Evolutionary conservation across 225 moss, liverwort and hornwort genomes (phyloP).

Genomic region (Neckera pumila): DNA sequence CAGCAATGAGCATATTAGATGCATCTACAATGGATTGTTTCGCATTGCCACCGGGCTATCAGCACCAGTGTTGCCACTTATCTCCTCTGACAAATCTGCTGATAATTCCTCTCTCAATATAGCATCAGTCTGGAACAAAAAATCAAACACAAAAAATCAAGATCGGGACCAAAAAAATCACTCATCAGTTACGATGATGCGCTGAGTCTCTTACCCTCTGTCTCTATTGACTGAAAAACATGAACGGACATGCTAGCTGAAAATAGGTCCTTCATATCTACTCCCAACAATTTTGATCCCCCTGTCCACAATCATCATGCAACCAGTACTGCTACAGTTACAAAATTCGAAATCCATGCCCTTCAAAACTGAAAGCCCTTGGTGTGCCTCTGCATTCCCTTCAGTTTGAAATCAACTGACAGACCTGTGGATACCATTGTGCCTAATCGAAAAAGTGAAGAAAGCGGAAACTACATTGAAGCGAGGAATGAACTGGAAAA

Average conservation of each 20-base stretch:
- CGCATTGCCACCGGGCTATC: background rate
- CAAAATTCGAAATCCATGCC: background rate
- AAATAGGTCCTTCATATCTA: background rate
- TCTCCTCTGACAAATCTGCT: background rate
- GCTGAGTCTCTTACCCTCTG: background rate
- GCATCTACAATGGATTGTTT: background rate
- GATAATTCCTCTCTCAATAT: background rate
- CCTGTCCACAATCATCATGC: background rate
- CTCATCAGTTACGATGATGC: background rate
- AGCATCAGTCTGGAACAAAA: background rate
- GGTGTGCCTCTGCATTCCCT: background rate
- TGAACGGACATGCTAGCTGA: background rate
- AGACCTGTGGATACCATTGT: background rate
- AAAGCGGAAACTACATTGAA: background rate
- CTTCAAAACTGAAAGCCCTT: background rate
- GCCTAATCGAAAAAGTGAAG: background rate
- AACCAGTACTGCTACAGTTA: background rate
- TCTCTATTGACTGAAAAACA: background rate
- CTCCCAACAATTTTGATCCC: background rate
- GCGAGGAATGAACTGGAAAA: background rate
- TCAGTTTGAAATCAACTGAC: background rate
- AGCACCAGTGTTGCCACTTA: background rate
- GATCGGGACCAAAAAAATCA: background rate
- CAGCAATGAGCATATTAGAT: background rate
- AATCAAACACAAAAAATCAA: background rate